Evolutionary conservation across 495 filamentous ascomycete genomes (phyloP), one percentile per base, ranked within the genome.

Genomic region (Hypoxylon fuscum): DNA sequence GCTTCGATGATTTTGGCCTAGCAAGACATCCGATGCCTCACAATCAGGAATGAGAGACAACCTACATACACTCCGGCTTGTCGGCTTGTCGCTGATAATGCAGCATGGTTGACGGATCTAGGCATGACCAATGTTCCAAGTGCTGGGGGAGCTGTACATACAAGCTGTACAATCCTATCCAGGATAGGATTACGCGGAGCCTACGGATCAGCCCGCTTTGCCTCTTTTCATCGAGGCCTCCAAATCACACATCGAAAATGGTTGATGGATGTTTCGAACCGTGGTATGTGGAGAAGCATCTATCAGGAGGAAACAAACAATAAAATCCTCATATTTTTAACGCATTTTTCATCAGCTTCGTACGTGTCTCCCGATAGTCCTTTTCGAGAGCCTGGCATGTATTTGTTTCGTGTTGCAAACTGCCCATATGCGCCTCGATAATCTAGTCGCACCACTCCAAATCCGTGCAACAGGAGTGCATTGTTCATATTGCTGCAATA

Each of bases 11-110:
- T 54, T 63, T 59, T 68, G 41, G 59, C 44, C n/a, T 62, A 67
- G 59, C 56, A 60, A 70, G 68, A 70, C 64, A 68, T 45, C 68
- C 56, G 62, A 71, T 60, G 57, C 65, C 61, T 65, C 45, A 62
- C 44, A 65, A 57, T 57, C 58, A 62, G 49, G 49, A 68, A 68
- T 68, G 55, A 63, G 51, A 68, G 66, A 64, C 59, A 69, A 41
- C 31, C 21, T 44, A n/a, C n/a, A n/a, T n/a, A n/a, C n/a, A n/a
- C n/a, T 58, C 62, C 48, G 51, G 51, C 58, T 58, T 53, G 48
- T 62, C 64, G 31, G n/a, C n/a, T n/a, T n/a, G n/a, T 8, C 8
- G 25, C 52, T 51, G 46, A 62, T 64, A 61, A 55, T 52, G 27
- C 22, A 51, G 32, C 48, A 46, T 40, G 52, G 27, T 62, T 49